phyloP scores from a whole-genome alignment of 768 basidiomycete species.

The Termitomyces heimii region DNA sequence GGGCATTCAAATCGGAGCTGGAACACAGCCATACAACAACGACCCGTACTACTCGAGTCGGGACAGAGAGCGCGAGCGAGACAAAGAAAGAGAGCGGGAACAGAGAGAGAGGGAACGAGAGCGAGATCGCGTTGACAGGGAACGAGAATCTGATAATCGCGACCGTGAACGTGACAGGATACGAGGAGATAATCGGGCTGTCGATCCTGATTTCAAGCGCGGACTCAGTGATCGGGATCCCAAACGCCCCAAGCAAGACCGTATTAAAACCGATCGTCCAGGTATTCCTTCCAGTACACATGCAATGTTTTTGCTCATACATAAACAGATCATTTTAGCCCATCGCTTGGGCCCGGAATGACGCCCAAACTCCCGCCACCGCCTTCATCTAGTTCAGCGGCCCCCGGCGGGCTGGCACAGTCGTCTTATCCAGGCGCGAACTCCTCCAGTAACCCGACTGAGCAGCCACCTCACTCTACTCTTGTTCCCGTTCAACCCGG shows the following conservation, averaged over 20 bases:
- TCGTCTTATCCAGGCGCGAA: slow-evolving; percentile 10
- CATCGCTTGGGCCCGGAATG: slow-evolving; percentile 29
- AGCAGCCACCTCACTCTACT: slow-evolving; percentile 9
- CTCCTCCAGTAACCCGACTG: slow-evolving; percentile 6
- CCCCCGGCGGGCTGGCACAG: slow-evolving; percentile 24
- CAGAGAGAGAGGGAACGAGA: slow-evolving; percentile 31
- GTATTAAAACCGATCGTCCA: slow-evolving; percentile 31
- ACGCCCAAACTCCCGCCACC: slow-evolving; percentile 33
- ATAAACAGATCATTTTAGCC: slow-evolving; percentile 30
- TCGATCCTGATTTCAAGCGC: slow-evolving; percentile 22
- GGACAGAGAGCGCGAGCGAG: slow-evolving; percentile 20
- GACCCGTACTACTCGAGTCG: slow-evolving; percentile 19
- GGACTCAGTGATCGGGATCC: slow-evolving; percentile 49
- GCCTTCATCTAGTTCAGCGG: slow-evolving; percentile 20
- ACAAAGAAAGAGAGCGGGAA: slow-evolving; percentile 19
- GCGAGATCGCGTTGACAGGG: slow-evolving; percentile 22
- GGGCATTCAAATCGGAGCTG: slow-evolving; percentile 12
- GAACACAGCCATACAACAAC: slow-evolving; percentile 11
- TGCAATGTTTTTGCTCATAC: background rate
- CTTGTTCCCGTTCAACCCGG: slow-evolving; percentile 15
- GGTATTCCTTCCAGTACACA: slow-evolving; percentile 14
- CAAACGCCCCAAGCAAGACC: slow-evolving; percentile 50
- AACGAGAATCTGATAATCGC: slow-evolving; percentile 21
- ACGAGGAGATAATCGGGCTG: slow-evolving; percentile 12
- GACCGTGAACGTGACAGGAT: slow-evolving; percentile 16